Evolutionary conservation across 139 green algal species (phyloP).

Genomic region (Micractinium conductrix): DNA sequence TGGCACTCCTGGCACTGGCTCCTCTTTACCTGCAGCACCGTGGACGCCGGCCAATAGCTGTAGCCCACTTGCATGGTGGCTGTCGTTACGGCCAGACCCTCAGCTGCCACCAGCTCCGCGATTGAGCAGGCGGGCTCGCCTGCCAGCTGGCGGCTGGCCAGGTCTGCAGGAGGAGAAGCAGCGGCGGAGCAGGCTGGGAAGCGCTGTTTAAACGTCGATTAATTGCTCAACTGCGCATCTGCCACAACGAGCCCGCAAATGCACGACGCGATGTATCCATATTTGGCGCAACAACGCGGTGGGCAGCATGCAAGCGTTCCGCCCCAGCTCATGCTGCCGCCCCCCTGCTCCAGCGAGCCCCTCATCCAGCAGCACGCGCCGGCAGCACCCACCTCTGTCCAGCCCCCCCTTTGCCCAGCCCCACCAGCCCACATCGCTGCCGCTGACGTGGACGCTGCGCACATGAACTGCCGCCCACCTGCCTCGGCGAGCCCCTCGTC

Average conservation of each 20-base stretch:
- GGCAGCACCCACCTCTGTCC: too few species aligned
- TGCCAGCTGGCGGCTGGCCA: background rate
- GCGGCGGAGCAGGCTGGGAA: background rate
- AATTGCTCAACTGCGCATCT: background rate
- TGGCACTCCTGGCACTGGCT: too few species aligned
- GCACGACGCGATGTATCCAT: too few species aligned
- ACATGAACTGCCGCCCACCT: constrained; percentile 13
- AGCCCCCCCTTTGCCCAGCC: too few species aligned
- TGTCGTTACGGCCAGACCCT: constrained; percentile 26
- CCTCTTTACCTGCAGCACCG: constrained; percentile 39
- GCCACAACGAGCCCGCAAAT: background rate
- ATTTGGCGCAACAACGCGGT: too few species aligned
- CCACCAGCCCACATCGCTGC: too few species aligned
- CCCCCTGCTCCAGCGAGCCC: too few species aligned
- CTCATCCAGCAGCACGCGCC: too few species aligned
- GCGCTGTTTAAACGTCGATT: too few species aligned
- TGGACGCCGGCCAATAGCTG: constrained; percentile 53
- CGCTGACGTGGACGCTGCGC: too few species aligned
- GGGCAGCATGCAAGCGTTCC: too few species aligned
- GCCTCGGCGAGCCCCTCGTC: constrained; percentile 41
- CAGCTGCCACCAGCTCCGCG: background rate
- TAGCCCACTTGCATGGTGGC: constrained; percentile 70
- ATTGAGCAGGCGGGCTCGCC: background rate
- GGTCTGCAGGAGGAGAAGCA: background rate
- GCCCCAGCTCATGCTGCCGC: too few species aligned